A percentile compares a stretch with the other conserved stretches of the same genome.
Conservation (phyloP, 768 basidiomycete species). For the Boletus bicolor region DNA sequence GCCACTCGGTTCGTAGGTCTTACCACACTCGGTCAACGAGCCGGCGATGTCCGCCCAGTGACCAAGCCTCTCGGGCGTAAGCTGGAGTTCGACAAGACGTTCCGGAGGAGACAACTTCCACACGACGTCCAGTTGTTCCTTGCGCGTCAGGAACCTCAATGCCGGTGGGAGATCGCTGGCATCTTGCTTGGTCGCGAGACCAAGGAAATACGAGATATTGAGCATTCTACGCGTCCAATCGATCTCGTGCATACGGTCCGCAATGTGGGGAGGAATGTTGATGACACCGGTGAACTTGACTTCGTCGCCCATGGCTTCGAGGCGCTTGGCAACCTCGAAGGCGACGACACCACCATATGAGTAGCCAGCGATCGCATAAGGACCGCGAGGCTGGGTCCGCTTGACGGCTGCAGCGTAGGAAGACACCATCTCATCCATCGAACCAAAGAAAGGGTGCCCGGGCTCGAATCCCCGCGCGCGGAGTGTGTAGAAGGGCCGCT, state of each 20-base stretch:
- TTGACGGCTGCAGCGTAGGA: slow-evolving; percentile 36
- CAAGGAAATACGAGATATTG: slow-evolving; percentile 41
- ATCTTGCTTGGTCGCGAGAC: slow-evolving; percentile 30
- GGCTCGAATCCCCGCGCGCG: slow-evolving; percentile 44
- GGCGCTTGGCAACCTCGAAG: slow-evolving; percentile 40
- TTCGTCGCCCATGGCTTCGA: slow-evolving; percentile 33
- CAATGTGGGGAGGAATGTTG: slow-evolving; percentile 42
- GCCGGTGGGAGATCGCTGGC: slow-evolving; percentile 20
- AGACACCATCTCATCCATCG: slow-evolving; percentile 41
- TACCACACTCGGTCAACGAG: slow-evolving; percentile 32
- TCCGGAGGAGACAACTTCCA: slow-evolving; percentile 30
- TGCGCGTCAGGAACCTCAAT: slow-evolving; percentile 18
- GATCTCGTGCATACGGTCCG: slow-evolving; percentile 42
- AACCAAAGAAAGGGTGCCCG: slow-evolving; percentile 33
- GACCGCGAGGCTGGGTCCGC: slow-evolving; percentile 34
- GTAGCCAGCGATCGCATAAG: slow-evolving; percentile 44
- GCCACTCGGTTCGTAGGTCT: slow-evolving; percentile 22
- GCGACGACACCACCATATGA: slow-evolving; percentile 45
- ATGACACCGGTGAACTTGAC: slow-evolving; percentile 41
- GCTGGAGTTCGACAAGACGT: slow-evolving; percentile 27
- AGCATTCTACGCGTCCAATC: slow-evolving; percentile 40
- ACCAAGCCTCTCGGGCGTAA: slow-evolving; percentile 24
- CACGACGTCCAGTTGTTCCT: slow-evolving; percentile 25
- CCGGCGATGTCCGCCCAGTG: slow-evolving; percentile 32
- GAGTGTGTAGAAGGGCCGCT: slow-evolving; percentile 43